Percentiles rank a stretch among this genome's conserved stretches.
These are phyloP conservation scores for Paecilomyces dactylethromorphus DNA, from an alignment of 2,329 filamentous ascomycete species.

Conservation along the genomic window DNA sequence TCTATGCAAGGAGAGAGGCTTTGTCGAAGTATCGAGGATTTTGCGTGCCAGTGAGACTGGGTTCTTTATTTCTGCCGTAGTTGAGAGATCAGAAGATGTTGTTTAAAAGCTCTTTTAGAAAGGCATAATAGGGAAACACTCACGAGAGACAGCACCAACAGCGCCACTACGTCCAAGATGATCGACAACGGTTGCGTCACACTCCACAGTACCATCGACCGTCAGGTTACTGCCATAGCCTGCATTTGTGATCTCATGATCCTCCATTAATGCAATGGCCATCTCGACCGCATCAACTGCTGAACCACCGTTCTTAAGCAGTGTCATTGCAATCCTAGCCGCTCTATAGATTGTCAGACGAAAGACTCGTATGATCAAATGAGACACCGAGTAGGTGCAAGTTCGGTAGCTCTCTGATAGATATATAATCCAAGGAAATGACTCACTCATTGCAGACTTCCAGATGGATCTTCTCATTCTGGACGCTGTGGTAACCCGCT, in stretches of 20 bases:
- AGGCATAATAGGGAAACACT: constrained; percentile 35
- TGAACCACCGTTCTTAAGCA: constrained; percentile 69
- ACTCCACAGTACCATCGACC: constrained; percentile 85
- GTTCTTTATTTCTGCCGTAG: constrained; percentile 71
- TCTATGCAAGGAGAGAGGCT: constrained; percentile 72
- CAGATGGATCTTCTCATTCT: constrained; percentile 80
- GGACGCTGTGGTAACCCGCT: constrained; percentile 82
- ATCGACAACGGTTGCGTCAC: constrained; percentile 89
- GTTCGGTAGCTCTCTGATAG: not conserved
- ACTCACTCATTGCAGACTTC: constrained; percentile 82
- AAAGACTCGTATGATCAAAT: not conserved
- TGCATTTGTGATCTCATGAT: constrained; percentile 92
- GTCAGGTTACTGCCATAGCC: constrained; percentile 93
- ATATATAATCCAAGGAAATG: not conserved
- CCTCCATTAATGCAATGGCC: constrained; percentile 80
- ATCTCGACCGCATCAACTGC: constrained; percentile 86
- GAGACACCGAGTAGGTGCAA: constrained; percentile 3
- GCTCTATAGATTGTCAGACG: constrained; percentile 50
- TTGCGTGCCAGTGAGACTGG: constrained; percentile 81
- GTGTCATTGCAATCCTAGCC: constrained; percentile 72
- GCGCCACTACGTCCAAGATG: constrained; percentile 86
- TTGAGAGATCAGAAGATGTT: constrained; percentile 12
- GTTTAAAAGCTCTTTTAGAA: constrained; percentile 9
- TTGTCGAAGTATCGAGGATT: constrained; percentile 70
- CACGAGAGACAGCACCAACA: constrained; percentile 84